Base-by-base conservation (phyloP, 345 rosid species). In the Pseudoturritis turrita region DNA sequence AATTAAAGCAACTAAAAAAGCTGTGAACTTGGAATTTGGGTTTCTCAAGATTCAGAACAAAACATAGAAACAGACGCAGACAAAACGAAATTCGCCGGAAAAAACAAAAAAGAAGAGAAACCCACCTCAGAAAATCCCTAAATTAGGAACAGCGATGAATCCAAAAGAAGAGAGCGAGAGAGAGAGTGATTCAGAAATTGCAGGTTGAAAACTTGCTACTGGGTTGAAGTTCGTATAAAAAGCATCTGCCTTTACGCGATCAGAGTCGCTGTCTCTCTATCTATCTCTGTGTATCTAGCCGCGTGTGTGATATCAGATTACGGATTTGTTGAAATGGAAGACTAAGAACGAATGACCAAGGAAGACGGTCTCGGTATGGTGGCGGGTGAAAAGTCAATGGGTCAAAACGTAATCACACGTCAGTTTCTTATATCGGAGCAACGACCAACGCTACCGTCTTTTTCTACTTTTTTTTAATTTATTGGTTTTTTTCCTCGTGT, bases 321-420 rank as follows among this genome's bases (percentile, higher is more conserved):
- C 15, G 71, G 71, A 70, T 62, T 62, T 45, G 76, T 63, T 57
- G 72, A 65, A 77, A 64, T 49, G 47, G 35, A 23, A 51, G 51
- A 62, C 35, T 13, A 45, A 53, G 10, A 23, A 47, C 4, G 52
- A 14, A 36, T 10, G 23, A 60, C 35, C 7, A 45, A 37, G 63
- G 52, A 74, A 49, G 75, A 55, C 36, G 45, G 71, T 76, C 76
- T 40, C 47, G 1, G 13, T 14, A 46, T 47, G 71, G 54, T 62
- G 75, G 79, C 75, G 56, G 60, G 36, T 3, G 70, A 77, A 25
- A 77, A 70, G 80, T 77, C 80, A 70, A 77, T 64, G 76, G 25
- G 71, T 71, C 73, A 45, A 60, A n/a, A 5, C 68, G 58, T 53
- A 41, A 26, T 53, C 58, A 63, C 65, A 55, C 66, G 61, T 54